Evolutionary conservation across 306 rosid genomes (phyloP).

Genomic region (Hippophae tibetana): DNA sequence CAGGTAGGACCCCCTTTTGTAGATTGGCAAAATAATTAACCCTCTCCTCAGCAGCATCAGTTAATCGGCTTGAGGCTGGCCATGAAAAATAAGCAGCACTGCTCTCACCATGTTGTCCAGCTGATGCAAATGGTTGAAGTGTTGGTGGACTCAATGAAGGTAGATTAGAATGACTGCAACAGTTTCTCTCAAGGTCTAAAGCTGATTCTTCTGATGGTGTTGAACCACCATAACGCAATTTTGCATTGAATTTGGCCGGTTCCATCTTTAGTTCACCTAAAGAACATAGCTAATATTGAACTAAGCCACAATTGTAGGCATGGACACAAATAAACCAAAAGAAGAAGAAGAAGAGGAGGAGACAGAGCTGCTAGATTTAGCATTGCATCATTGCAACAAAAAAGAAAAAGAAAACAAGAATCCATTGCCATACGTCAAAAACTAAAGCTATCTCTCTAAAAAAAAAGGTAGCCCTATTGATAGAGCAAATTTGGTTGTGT

Average conservation of each 20-base stretch:
- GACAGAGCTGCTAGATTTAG: too few species aligned
- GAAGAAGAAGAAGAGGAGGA: too few species aligned
- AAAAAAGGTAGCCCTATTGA: too few species aligned
- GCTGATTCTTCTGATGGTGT: constrained; percentile 82
- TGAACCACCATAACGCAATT: constrained; percentile 67
- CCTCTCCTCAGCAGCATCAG: constrained; percentile 84
- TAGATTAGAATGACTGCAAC: constrained; percentile 43
- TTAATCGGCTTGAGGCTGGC: constrained; percentile 86
- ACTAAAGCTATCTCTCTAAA: too few species aligned
- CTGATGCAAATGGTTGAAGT: constrained; percentile 66
- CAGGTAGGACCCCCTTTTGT: constrained; percentile 94
- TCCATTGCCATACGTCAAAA: too few species aligned
- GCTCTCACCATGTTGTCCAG: constrained; percentile 82
- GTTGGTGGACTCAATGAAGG: constrained; percentile 66
- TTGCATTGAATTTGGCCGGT: constrained; percentile 45
- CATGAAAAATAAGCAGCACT: constrained; percentile 93
- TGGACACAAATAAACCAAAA: too few species aligned
- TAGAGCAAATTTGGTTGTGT: too few species aligned
- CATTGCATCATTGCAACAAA: too few species aligned
- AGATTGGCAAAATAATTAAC: constrained; percentile 86
- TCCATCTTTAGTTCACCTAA: constrained; percentile 78
- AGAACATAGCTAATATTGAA: constrained; percentile 8
- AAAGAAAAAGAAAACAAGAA: too few species aligned
- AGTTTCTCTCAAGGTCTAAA: constrained; percentile 71
- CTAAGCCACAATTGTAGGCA: too few species aligned